Base-by-base conservation (phyloP, 305 asterid genomes). In the Fraxinus latifolia region DNA sequence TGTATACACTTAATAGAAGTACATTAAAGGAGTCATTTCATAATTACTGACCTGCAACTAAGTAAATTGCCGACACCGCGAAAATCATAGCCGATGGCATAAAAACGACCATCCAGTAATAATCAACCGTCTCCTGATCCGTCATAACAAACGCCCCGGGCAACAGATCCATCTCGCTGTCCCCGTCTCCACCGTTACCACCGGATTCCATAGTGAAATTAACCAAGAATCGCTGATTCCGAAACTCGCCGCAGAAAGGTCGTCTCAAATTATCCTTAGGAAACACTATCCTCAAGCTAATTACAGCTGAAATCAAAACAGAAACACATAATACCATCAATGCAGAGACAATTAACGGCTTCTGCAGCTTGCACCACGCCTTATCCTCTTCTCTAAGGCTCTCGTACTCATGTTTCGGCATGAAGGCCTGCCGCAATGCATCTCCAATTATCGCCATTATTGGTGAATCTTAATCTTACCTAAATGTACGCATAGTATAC, bases 101-200 rank as follows among this genome's bases (percentile, higher is more conserved):
- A 77, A 95, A 92, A 83, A 94, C 92, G 84, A 95, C 96, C 94
- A 92, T 94, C 99, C 98, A 94, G 87, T 91, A 95, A 84, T 91
- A 95, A 89, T 95, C 98, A 82, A 92, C 97, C 81, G 96, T 92
- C 87, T 92, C 93, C 90, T 89, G 98, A 94, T 95, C 95, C 86
- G 98, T 95, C 82, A 95, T 84, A 55, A 79, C 91, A 84, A 95
- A 95, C 1, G 97, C 97, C 19, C 96, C 97, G 0, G 92, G 87
- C 36, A 79, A 81, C 44, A 85, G 89, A 90, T 95, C 98, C 78
- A 93, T 86, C 71, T 91, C 94, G 1, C 87, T 88, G 72, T 82
- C 83, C 31, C 68, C 90, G 72, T 81, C 83, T 25, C 72, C 80
- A 1, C 80, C 88, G 0, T 27, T 79, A 25, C 11, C 86, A 23